phyloP scores from a whole-genome alignment of 2,329 filamentous ascomycete genomes.

The Colletotrichum liriopes region DNA sequence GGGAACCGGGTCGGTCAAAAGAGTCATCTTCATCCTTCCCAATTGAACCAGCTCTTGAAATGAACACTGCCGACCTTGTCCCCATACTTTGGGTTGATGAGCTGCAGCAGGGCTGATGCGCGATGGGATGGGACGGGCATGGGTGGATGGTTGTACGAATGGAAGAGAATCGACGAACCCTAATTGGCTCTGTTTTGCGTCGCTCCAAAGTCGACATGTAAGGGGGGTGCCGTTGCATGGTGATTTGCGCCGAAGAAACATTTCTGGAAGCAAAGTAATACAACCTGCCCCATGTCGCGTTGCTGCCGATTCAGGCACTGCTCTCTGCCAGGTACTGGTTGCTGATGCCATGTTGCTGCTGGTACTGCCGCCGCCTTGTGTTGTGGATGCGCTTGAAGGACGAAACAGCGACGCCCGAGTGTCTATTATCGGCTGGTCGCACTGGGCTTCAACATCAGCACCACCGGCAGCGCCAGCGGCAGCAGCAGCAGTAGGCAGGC shows the following conservation, averaged over 20 bases:
- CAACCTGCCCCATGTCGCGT: constrained; percentile 3
- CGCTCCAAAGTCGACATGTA: constrained; percentile 22
- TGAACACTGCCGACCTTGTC: constrained; percentile 40
- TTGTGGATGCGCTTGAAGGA: constrained; percentile 23
- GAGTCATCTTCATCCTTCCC: constrained; percentile 43
- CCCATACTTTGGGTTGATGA: constrained; percentile 42
- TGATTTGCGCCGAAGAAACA: constrained; percentile 26
- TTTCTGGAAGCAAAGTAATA: constrained; percentile 18
- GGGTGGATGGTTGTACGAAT: constrained; percentile 39
- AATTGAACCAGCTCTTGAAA: constrained; percentile 38
- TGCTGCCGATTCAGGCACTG: constrained; percentile 12
- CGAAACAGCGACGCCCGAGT: constrained; percentile 35
- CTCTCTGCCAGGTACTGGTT: constrained; percentile 27
- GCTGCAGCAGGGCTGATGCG: constrained; percentile 44
- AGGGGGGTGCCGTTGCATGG: constrained; percentile 20
- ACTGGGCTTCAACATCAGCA: constrained; percentile 29
- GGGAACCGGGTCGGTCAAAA: constrained; percentile 37
- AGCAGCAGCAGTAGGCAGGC: constrained; percentile 8
- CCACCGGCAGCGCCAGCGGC: constrained; percentile 9
- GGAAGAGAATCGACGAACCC: constrained; percentile 1
- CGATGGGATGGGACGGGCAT: constrained; percentile 38
- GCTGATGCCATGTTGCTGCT: constrained; percentile 9
- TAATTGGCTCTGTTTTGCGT: constrained; percentile 21
- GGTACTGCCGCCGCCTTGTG: constrained; percentile 27
- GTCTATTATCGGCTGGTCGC: constrained; percentile 42